Conservation (phyloP, 495 filamentous ascomycete genomes). For the Trichoderma parareesei region DNA sequence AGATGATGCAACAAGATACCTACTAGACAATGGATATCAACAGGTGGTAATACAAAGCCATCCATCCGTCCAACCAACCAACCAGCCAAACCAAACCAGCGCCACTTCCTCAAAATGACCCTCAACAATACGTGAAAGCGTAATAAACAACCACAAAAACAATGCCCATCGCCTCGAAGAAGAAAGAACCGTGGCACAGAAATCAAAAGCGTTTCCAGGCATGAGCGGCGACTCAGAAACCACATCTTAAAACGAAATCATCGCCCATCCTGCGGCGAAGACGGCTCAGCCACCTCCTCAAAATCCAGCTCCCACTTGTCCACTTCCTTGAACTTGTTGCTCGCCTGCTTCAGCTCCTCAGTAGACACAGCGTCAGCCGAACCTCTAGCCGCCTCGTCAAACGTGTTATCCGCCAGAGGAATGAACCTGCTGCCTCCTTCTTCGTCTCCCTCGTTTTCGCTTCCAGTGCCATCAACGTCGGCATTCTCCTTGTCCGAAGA, state of each 20-base stretch:
- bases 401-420: constrained; percentile 15
- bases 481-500: constrained; percentile 36
- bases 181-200: neutral
- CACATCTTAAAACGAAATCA: neutral
- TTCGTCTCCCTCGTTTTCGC: constrained; percentile 19
- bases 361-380: constrained; percentile 21
- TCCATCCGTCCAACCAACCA: neutral
- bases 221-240: neutral
- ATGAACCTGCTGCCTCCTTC: constrained; percentile 19
- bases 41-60: neutral
- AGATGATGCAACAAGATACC: constrained; percentile 1
- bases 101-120: neutral
- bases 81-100: constrained; percentile 10
- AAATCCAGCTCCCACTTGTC: constrained; percentile 42
- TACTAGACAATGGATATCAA: constrained; percentile 6
- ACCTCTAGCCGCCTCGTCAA: constrained; percentile 21
- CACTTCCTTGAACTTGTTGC: constrained; percentile 44
- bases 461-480: neutral
- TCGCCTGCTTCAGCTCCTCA: constrained; percentile 37
- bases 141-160: neutral
- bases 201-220: neutral
- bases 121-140: neutral
- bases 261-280: constrained; percentile 16
- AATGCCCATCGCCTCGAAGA: neutral
- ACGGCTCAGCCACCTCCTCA: constrained; percentile 35